Conservation (phyloP, 1,284 basidiomycete genomes). For the Pseudomicrostroma phylloplanum region DNA sequence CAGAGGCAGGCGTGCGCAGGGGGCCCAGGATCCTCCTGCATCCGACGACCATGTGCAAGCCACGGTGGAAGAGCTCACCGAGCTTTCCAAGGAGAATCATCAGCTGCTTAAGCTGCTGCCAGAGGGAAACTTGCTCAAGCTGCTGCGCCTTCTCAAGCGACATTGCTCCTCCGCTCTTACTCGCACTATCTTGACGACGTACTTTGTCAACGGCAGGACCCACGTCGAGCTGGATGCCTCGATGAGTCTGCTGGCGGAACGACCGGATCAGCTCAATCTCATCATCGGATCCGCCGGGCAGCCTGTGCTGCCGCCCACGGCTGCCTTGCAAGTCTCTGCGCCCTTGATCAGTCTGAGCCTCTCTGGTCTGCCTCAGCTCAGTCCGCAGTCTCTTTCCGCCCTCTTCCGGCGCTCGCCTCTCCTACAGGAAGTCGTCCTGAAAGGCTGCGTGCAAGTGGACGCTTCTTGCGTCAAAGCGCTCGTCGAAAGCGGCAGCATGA, state of each 20-base stretch:
- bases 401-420: neutral
- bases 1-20: neutral
- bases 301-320: neutral
- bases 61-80: neutral
- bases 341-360: conserved; percentile 2
- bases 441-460: conserved; percentile 1
- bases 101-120: conserved; percentile 2
- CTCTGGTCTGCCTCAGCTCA: neutral
- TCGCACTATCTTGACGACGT: neutral
- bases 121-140: neutral
- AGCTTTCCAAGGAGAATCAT: neutral
- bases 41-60: no score
- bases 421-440: neutral
- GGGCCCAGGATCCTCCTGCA: neutral
- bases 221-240: neutral
- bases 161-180: conserved; percentile 2
- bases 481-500: neutral
- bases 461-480: neutral
- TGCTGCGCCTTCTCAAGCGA: neutral
- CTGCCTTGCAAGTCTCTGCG: neutral
- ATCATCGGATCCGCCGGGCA: neutral
- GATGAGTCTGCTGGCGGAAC: neutral
- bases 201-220: conserved; percentile 4
- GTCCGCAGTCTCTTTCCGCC: neutral
- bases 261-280: neutral